These are phyloP conservation scores for Boechera retrofracta DNA, from an alignment of 345 rosid species.

Conservation along the genomic window DNA sequence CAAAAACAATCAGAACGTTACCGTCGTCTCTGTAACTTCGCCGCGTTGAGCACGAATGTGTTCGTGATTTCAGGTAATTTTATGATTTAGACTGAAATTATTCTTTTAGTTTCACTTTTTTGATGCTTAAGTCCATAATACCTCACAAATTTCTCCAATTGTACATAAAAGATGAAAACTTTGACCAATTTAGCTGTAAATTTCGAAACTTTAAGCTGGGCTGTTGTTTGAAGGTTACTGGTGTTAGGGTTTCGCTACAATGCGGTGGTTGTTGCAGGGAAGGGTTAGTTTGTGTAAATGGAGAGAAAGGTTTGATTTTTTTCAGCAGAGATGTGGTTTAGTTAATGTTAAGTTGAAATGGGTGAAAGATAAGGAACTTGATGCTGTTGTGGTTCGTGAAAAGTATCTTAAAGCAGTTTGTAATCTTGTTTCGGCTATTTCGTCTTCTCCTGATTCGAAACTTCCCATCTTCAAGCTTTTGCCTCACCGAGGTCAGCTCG, in stretches of 20 bases:
- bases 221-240: background rate
- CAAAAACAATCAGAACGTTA: background rate
- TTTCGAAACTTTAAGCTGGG: background rate
- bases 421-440: slow-evolving; percentile 61
- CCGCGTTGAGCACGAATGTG: background rate
- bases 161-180: background rate
- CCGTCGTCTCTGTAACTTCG: background rate
- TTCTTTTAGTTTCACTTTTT: background rate
- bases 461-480: slow-evolving; percentile 62
- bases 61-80: background rate
- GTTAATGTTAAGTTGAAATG: slow-evolving; percentile 86
- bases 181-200: background rate
- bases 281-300: slow-evolving; percentile 42
- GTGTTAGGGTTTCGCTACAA: slow-evolving; percentile 39
- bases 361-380: slow-evolving; percentile 79
- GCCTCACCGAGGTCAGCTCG: slow-evolving; percentile 66
- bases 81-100: too few relatives aligned
- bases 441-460: slow-evolving; percentile 43
- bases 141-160: background rate
- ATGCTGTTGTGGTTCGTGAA: slow-evolving; percentile 61
- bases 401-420: slow-evolving; percentile 67
- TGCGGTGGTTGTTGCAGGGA: slow-evolving; percentile 41
- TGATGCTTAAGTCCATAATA: background rate
- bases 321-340: slow-evolving; percentile 58
- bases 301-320: slow-evolving; percentile 49